phyloP scores from a whole-genome alignment of 495 filamentous ascomycete species.

The Penicillium robsamsonii region DNA sequence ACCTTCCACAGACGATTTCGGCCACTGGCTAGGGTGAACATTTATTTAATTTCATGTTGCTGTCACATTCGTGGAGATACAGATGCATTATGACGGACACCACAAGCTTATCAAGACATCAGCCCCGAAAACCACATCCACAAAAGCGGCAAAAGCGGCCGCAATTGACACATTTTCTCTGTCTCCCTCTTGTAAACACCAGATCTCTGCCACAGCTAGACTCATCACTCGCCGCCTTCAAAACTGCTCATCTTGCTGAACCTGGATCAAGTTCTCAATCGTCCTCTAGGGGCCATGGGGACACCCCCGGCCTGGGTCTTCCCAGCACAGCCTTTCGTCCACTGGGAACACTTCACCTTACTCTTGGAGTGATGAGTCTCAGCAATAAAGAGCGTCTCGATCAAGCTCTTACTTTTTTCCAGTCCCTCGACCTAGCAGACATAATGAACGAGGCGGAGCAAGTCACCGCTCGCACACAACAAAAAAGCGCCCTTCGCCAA shows the following conservation, averaged over 20 bases:
- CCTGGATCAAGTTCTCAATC: constrained; percentile 11
- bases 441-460: constrained; percentile 43
- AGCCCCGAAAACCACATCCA: constrained; percentile 9
- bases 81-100: constrained; percentile 15
- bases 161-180: constrained; percentile 83
- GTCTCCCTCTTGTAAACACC: constrained; percentile 69
- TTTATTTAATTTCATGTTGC: not conserved
- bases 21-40: not conserved
- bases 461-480: constrained; percentile 4
- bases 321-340: constrained; percentile 69
- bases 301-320: constrained; percentile 32
- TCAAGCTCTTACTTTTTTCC: constrained; percentile 56
- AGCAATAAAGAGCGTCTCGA: constrained; percentile 53
- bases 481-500: not conserved
- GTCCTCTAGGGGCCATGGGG: constrained; percentile 13
- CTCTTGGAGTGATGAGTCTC: constrained; percentile 84
- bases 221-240: constrained; percentile 58
- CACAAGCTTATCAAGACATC: constrained; percentile 11
- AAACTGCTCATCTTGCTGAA: constrained; percentile 46
- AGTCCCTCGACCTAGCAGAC: constrained; percentile 48
- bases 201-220: constrained; percentile 63
- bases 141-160: constrained; percentile 39
- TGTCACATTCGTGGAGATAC: not conserved
- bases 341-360: constrained; percentile 78
- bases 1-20: not conserved